Evolutionary conservation across 176 grass and related monocot genomes (phyloP), one percentile per base, ranked within the genome.

Genomic region (Triticum monococcum): DNA sequence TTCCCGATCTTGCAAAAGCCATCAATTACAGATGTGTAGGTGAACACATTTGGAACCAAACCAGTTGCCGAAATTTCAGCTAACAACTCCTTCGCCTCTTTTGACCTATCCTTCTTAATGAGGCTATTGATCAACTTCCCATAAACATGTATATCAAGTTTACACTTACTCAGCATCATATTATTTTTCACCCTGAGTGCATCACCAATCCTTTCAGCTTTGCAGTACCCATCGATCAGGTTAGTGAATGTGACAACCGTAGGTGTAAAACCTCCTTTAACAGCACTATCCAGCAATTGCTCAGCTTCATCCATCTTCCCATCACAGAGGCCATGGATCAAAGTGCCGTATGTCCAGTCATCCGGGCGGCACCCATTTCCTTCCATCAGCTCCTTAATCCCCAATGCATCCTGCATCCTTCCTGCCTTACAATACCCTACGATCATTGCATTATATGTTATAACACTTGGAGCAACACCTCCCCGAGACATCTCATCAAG

Each of bases 1-100:
- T 87, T 93, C 10, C 87, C 85, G 12, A 24, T 75, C 64, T 98
- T 98, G 86, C 95, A 98, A 61, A 92, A 98, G 7, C 91, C 92
- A 90, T 95, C 92, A 87, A 98, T 92, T 61, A 98, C 65, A 86
- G 87, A 89, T 30, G 90, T 95, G 75, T 95, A 98, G 77, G 89
- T 98, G 85, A 98, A 80, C 17, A 91, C 85, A 91, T 86, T 98
- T 23, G 91, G 92, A 71, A 85, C 66, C 17, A 98, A 83, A 84
- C 87, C 92, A 87, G 68, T 87, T 50, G 73, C 67, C 0, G 45
- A 68, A 80, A 94, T 87, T 30, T 91, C 92, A 80, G 79, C 59
- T 50, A 94, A 48, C 33, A 91, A 48, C 63, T 75, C 48, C 79
- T 91, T 83, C 77, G 89, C 87, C 75, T 94, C 92, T 68, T 85